Evolutionary conservation across 75 land plant species (phyloP).

Genomic region (Pseudotsuga menziesii): DNA sequence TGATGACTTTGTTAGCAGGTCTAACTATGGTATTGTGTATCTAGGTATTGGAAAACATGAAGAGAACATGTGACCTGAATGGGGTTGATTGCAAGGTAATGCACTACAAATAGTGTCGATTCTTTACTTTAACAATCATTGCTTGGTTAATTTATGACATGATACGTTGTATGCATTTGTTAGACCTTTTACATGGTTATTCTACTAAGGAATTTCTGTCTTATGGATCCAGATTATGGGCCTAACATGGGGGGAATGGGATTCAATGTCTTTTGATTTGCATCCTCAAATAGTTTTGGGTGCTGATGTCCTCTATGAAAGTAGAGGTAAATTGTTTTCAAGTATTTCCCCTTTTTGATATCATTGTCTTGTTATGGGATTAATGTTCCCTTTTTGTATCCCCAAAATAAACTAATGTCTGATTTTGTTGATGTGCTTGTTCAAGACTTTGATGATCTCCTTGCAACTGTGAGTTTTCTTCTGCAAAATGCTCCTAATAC

Average conservation of each 20-base stretch:
- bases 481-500: slow-evolving; percentile 61
- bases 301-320: slow-evolving; percentile 93
- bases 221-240: slow-evolving; percentile 53
- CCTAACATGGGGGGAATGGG: slow-evolving; percentile 95
- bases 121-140: not conserved
- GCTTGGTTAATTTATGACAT: not conserved
- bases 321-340: slow-evolving; percentile 43
- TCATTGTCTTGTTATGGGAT: not conserved
- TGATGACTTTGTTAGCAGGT: too few species aligned
- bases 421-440: slow-evolving; percentile 4
- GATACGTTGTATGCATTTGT: not conserved
- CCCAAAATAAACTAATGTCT: slow-evolving; percentile 8
- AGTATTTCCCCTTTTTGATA: not conserved
- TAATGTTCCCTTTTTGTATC: slow-evolving; percentile 4
- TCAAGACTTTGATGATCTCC: slow-evolving; percentile 91
- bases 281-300: slow-evolving; percentile 76
- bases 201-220: not conserved
- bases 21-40: not conserved
- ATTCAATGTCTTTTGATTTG: slow-evolving; percentile 45
- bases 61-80: slow-evolving; percentile 67
- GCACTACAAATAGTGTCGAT: not conserved
- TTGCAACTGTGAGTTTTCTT: slow-evolving; percentile 80
- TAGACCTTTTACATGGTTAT: not conserved
- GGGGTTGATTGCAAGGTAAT: slow-evolving; percentile 65
- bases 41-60: slow-evolving; percentile 86